phyloP scores from a whole-genome alignment of 768 basidiomycete genomes.

The Astraeus odoratus region DNA sequence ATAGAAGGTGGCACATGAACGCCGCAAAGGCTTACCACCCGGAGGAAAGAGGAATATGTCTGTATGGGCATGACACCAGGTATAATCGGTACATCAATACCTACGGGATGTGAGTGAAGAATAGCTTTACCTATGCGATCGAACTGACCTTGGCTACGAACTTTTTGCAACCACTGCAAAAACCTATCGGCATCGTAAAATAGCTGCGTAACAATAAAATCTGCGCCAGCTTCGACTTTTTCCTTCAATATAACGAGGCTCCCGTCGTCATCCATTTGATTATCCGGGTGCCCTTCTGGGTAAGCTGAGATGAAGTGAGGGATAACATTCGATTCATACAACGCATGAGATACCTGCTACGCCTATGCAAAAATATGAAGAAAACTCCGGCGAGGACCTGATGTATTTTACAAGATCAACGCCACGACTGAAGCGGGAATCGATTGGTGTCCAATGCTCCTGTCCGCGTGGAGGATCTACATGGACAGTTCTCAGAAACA shows the following conservation, averaged over 20 bases:
- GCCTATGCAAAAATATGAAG: conserved; percentile 85
- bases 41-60: conserved; percentile 88
- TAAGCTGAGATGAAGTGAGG: conserved; percentile 51
- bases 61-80: conserved; percentile 98
- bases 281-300: conserved; percentile 81
- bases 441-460: conserved; percentile 87
- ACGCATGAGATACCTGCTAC: conserved; percentile 63
- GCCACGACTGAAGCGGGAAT: conserved; percentile 77
- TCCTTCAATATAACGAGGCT: conserved; percentile 68
- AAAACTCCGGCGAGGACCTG: conserved; percentile 65
- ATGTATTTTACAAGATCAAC: conserved; percentile 91
- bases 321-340: neutral
- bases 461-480: conserved; percentile 89
- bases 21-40: conserved; percentile 85
- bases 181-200: conserved; percentile 96
- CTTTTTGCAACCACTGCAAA: conserved; percentile 66
- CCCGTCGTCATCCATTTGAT: conserved; percentile 46
- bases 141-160: conserved; percentile 61
- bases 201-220: conserved; percentile 93
- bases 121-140: neutral
- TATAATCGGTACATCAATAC: conserved; percentile 84
- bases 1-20: conserved; percentile 65
- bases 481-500: neutral
- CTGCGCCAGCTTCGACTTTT: conserved; percentile 92
- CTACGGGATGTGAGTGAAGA: conserved; percentile 34